Evolutionary conservation across 1,284 basidiomycete species (phyloP), one percentile per base, ranked within the genome.

Genomic region (Cryptococcus hybrid): DNA sequence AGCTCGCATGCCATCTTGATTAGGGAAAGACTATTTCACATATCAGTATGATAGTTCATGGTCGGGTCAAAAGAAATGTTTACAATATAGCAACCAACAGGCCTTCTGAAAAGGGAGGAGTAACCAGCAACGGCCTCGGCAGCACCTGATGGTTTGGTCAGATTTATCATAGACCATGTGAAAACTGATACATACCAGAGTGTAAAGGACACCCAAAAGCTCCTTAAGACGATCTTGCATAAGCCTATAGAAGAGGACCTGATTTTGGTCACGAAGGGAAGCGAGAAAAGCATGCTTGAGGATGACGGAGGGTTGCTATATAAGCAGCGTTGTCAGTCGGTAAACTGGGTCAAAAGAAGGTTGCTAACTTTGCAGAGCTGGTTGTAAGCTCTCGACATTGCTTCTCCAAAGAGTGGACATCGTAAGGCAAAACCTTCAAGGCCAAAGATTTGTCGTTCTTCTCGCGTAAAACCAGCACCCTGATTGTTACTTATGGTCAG

Each of bases 81-180:
- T 43, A 71, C 69, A 57, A 76, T 71, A 57, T 72, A 76, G 55
- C 70, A 72, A 15, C 75, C 75, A 44, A 76, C 70, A 60, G 87
- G 88, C 47, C 88, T 79, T 50, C 90, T 81, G 79, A 90, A 92
- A 92, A 11, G 80, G 72, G 87, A 86, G 1, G 89, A 92, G 68
- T 92, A 92, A 57, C 87, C 83, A n/a, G 86, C 80, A 47, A 92
- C 78, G 34, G 77, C 77, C 64, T 78, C 77, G 37, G 73, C 74
- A 7, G 73, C 79, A 47, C 67, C 67, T 68, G 43, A 13, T 5
- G 11, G 36, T 3, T 5, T 3, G 12, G 12, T 15, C 12, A 15
- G 12, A 3, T 15, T 43, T 43, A 43, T 43, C 42, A 38, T 7
- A 18, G n/a, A n/a, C 49, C 47, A 55, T 39, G 44, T 3, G 18